Percentiles rank a stretch among this genome's conserved stretches.
Evolutionary conservation across 2,329 filamentous ascomycete species (phyloP).

Genomic region (Escovopsis weberi): DNA sequence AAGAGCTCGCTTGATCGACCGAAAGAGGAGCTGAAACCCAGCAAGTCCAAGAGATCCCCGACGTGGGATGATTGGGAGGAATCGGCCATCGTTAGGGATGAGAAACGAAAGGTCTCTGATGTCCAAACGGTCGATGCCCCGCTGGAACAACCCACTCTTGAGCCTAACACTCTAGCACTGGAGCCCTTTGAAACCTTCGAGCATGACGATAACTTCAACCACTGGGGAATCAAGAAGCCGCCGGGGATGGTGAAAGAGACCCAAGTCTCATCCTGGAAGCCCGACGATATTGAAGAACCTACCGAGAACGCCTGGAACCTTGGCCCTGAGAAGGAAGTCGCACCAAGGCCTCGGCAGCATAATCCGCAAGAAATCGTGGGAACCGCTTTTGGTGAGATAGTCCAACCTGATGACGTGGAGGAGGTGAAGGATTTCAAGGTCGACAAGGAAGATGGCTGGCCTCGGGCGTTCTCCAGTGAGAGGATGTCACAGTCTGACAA

Average conservation of each 20-base stretch:
- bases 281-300: slow-evolving; percentile 29
- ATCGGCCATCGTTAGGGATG: slow-evolving; percentile 17
- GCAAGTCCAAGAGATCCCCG: slow-evolving; percentile 11
- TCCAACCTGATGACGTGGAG: slow-evolving; percentile 31
- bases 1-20: slow-evolving; percentile 9
- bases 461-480: slow-evolving; percentile 27
- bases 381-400: slow-evolving; percentile 30
- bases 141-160: slow-evolving; percentile 10
- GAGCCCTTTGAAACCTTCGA: slow-evolving; percentile 19
- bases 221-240: slow-evolving; percentile 41
- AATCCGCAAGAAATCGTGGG: slow-evolving; percentile 31
- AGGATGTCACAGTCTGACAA: slow-evolving; percentile 29
- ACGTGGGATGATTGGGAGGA: slow-evolving; percentile 12
- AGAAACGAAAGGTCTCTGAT: slow-evolving; percentile 28
- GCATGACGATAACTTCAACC: slow-evolving; percentile 39
- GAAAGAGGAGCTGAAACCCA: slow-evolving; percentile 9
- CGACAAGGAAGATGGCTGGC: slow-evolving; percentile 27
- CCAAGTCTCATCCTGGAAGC: slow-evolving; percentile 20
- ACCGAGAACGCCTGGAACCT: slow-evolving; percentile 25
- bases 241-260: slow-evolving; percentile 22
- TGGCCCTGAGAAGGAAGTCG: slow-evolving; percentile 13
- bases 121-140: slow-evolving; percentile 22
- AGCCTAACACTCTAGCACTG: slow-evolving; percentile 14
- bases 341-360: slow-evolving; percentile 19
- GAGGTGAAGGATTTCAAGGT: slow-evolving; percentile 27